Conservation (phyloP, 352 stramenopile species). For the Elongisporangium senticosum region DNA sequence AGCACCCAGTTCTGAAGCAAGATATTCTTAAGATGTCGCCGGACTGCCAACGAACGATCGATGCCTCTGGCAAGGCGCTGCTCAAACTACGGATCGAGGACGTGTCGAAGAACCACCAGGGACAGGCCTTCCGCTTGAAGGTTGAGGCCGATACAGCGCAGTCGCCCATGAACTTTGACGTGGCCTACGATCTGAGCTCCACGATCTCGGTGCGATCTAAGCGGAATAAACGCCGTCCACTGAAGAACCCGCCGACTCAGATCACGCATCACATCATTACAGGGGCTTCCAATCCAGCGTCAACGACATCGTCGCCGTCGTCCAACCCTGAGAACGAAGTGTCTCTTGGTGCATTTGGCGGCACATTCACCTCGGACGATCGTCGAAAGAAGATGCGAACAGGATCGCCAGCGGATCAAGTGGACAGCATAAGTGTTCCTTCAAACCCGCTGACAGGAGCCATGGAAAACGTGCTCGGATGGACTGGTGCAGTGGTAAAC, state of each 20-base stretch:
- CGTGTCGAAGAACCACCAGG: conserved; percentile 97
- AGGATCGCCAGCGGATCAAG: conserved; percentile 10
- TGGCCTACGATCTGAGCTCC: conserved; percentile 87
- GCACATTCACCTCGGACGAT: conserved; percentile 52
- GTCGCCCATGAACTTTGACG: conserved; percentile 83
- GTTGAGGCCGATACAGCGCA: conserved; percentile 88
- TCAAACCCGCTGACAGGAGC: conserved; percentile 44
- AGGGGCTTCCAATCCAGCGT: conserved; percentile 56
- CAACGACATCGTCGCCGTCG: conserved; percentile 56
- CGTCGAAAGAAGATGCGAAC: conserved; percentile 67
- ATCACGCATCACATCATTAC: conserved; percentile 77
- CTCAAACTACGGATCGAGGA: conserved; percentile 93
- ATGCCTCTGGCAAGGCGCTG: conserved; percentile 71
- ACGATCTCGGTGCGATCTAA: conserved; percentile 93
- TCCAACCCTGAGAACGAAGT: conserved; percentile 67
- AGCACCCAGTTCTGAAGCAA: conserved; percentile 91
- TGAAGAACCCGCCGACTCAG: conserved; percentile 37
- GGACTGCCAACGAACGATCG: conserved; percentile 83
- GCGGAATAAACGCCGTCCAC: conserved; percentile 87
- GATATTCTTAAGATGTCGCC: conserved; percentile 91
- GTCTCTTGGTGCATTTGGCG: conserved; percentile 36
- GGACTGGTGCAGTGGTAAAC: conserved; percentile 68
- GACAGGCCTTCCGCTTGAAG: conserved; percentile 90
- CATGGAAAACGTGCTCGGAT: conserved; percentile 73
- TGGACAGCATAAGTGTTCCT: conserved; percentile 18